Conservation (phyloP, 805 yeast species). For the Diddensiella caesifluorescens region DNA sequence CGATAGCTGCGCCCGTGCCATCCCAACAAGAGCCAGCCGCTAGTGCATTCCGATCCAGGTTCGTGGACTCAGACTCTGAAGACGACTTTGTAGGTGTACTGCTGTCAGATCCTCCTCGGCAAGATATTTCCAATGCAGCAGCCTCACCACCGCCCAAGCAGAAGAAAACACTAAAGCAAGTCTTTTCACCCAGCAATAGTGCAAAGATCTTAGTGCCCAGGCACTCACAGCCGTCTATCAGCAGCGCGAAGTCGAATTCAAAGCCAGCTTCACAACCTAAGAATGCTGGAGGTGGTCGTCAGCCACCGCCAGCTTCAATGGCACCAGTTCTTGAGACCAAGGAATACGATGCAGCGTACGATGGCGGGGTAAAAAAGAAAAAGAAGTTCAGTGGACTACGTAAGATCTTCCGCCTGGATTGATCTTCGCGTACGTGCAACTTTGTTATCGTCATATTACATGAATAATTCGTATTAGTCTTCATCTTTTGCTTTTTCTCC, state of each 20-base stretch:
- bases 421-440: not conserved
- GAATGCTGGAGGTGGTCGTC: constrained; percentile 4
- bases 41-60: constrained; percentile 26
- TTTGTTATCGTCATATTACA: too few relatives aligned
- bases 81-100: constrained; percentile 20
- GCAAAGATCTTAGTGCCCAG: constrained; percentile 25
- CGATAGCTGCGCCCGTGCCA: constrained; percentile 2
- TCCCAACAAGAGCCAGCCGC: constrained; percentile 2
- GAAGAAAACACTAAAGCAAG: constrained; percentile 19
- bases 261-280: constrained; percentile 16
- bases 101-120: not conserved
- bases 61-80: constrained; percentile 32
- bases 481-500: too few relatives aligned
- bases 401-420: constrained; percentile 18
- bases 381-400: constrained; percentile 23
- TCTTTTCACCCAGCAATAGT: constrained; percentile 29
- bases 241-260: constrained; percentile 8
- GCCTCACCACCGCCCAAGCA: constrained; percentile 2
- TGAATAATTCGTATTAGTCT: too few relatives aligned
- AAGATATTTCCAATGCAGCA: not conserved
- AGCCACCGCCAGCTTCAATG: not conserved
- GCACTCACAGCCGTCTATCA: constrained; percentile 3
- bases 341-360: not conserved
- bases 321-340: not conserved
- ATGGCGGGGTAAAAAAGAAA: constrained; percentile 16